phyloP scores from a whole-genome alignment of 768 basidiomycete species.

The Suillus lakei region DNA sequence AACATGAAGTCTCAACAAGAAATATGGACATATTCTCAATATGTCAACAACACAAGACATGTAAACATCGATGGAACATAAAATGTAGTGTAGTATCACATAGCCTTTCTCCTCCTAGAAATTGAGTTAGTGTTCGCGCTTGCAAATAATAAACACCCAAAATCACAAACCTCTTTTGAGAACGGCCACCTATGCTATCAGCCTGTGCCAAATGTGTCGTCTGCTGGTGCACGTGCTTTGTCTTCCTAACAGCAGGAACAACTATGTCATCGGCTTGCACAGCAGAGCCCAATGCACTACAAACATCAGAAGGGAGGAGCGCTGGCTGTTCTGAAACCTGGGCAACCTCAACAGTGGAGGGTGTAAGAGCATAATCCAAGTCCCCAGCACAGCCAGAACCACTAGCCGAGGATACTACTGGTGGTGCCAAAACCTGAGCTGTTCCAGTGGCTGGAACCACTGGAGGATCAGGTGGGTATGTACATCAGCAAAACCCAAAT shows the following conservation, averaged over 20 bases:
- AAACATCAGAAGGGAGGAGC: background rate
- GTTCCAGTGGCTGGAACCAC: too few species aligned
- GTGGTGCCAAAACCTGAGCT: too few species aligned
- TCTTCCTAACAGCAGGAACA: background rate
- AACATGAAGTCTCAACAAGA: background rate
- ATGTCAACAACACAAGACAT: background rate
- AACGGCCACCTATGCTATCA: background rate
- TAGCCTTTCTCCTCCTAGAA: background rate
- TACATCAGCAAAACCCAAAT: too few species aligned
- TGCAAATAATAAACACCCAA: background rate
- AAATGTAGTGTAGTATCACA: background rate
- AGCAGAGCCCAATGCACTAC: background rate
- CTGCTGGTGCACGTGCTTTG: background rate
- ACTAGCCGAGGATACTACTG: background rate
- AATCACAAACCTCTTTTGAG: background rate
- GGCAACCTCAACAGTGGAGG: background rate
- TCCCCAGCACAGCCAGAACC: background rate
- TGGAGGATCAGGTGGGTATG: too few species aligned
- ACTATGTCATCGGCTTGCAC: background rate
- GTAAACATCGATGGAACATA: background rate
- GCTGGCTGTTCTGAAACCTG: background rate
- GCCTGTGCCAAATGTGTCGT: background rate
- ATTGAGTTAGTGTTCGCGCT: background rate
- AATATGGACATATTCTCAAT: background rate
- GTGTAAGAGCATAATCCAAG: background rate